Evolutionary conservation across 805 yeast species (phyloP).

Genomic region (Suhomyces emberorum): DNA sequence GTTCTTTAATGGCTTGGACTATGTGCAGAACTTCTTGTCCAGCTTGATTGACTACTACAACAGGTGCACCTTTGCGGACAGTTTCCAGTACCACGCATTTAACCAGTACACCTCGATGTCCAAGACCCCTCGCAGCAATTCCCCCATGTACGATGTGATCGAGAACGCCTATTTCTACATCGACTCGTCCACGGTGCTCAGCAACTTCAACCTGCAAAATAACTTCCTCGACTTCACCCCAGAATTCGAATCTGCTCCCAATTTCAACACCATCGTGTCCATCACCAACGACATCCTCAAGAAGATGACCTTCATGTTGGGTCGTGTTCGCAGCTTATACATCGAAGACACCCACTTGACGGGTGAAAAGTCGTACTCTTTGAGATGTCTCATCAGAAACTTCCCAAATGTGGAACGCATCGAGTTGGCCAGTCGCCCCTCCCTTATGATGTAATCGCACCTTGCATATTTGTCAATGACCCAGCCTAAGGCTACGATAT

Average conservation of each 20-base stretch:
- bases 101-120: not conserved
- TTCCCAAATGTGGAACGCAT: constrained; percentile 31
- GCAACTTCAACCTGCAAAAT: constrained; percentile 4
- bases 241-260: constrained; percentile 10
- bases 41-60: constrained; percentile 28
- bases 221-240: constrained; percentile 3
- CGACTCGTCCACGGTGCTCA: constrained; percentile 20
- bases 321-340: constrained; percentile 28
- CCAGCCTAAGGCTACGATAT: too few relatives aligned
- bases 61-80: constrained; percentile 6
- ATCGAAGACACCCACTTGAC: constrained; percentile 28
- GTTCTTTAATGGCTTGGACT: constrained; percentile 35
- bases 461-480: too few relatives aligned
- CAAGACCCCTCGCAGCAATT: constrained; percentile 1
- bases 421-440: constrained; percentile 16
- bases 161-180: constrained; percentile 33
- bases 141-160: constrained; percentile 12
- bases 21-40: constrained; percentile 28
- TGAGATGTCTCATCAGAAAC: constrained; percentile 27
- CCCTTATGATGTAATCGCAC: constrained; percentile 1
- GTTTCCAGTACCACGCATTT: constrained; percentile 4
- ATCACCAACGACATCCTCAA: constrained; percentile 35
- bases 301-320: constrained; percentile 31
- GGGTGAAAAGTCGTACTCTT: constrained; percentile 31
- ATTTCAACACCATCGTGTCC: constrained; percentile 26